These are phyloP conservation scores for Aspergillus sp. DNA, from an alignment of 2,329 filamentous ascomycete species.

Conservation along the genomic window DNA sequence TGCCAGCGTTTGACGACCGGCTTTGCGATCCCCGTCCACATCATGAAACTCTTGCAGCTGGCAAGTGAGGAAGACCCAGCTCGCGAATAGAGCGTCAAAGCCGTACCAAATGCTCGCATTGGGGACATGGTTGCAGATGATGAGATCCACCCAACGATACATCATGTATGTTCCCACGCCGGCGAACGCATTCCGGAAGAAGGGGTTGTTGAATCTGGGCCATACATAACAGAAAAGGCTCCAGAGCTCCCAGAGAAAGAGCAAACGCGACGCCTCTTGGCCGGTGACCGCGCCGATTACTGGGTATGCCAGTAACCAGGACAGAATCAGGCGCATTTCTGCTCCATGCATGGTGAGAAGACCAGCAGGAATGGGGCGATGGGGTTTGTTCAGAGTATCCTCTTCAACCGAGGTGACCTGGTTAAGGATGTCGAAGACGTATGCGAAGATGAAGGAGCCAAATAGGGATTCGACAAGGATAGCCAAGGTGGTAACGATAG, in stretches of 20 bases:
- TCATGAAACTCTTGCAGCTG: constrained; percentile 15
- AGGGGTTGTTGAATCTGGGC: constrained; percentile 7
- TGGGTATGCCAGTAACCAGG: not conserved
- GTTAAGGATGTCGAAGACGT: constrained; percentile 7
- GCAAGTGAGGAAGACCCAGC: constrained; percentile 6
- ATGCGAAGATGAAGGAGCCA: not conserved
- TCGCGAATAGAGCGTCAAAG: not conserved
- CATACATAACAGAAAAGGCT: constrained; percentile 9
- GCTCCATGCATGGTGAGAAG: not conserved
- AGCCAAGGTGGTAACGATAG: not conserved
- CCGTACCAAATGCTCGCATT: not conserved
- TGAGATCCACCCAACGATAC: constrained; percentile 6
- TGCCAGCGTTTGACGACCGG: constrained; percentile 4
- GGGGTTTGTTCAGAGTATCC: constrained; percentile 4
- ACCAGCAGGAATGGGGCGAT: constrained; percentile 4
- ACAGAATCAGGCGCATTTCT: not conserved
- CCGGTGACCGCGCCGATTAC: not conserved
- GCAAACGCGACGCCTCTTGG: constrained; percentile 1
- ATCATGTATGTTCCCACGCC: constrained; percentile 6
- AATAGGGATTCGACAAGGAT: not conserved
- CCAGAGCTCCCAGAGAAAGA: constrained; percentile 4
- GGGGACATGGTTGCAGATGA: constrained; percentile 1
- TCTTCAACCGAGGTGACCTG: constrained; percentile 2
- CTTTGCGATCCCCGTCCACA: constrained; percentile 7
- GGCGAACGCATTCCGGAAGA: constrained; percentile 9